Conservation (phyloP, 2,329 filamentous ascomycete species). For the Diatrype stigma region DNA sequence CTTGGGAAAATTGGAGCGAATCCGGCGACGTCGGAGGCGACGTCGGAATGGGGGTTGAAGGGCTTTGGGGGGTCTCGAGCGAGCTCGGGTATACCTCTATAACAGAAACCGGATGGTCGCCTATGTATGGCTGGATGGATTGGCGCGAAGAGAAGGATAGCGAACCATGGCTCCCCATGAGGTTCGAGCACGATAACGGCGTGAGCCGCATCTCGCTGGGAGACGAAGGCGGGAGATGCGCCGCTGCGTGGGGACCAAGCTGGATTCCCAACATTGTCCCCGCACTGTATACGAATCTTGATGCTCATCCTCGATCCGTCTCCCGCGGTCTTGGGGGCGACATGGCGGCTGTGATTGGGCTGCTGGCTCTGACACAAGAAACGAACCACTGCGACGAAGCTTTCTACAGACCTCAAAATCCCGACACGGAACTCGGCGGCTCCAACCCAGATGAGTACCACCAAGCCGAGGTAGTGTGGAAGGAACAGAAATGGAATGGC, state of each 20-base stretch:
- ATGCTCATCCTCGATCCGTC: too few relatives aligned
- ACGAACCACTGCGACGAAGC: neutral
- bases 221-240: neutral
- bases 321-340: constrained; percentile 1
- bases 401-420: neutral
- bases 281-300: neutral
- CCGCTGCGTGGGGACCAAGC: neutral
- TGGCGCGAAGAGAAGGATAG: neutral
- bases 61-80: neutral
- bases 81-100: neutral
- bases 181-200: neutral
- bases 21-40: neutral
- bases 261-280: constrained; percentile 3
- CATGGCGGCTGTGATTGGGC: constrained; percentile 1
- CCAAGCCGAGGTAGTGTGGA: neutral
- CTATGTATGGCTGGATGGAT: neutral
- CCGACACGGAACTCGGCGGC: neutral
- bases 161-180: neutral
- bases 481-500: neutral
- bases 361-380: constrained; percentile 1
- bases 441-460: too few relatives aligned
- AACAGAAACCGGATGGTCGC: neutral
- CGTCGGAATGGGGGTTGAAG: neutral
- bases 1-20: neutral
- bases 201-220: neutral